Evolutionary conservation across 2,329 filamentous ascomycete genomes (phyloP).

Genomic region (Cyphellophora attinorum): DNA sequence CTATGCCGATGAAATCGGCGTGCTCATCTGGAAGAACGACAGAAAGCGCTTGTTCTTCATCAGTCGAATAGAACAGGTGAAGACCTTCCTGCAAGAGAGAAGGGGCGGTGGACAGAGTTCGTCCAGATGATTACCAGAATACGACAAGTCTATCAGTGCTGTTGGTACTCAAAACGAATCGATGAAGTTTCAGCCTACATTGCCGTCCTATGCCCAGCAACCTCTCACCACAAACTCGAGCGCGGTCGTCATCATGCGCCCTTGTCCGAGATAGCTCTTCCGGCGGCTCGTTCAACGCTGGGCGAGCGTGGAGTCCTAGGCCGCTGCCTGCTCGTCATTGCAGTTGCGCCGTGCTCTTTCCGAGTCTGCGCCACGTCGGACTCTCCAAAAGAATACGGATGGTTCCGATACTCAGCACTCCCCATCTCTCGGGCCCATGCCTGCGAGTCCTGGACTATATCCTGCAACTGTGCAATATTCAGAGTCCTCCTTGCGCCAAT

Average conservation of each 20-base stretch:
- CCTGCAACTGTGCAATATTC: background rate
- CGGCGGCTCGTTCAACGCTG: no score
- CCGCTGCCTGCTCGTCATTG: background rate
- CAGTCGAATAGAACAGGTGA: slow-evolving; percentile 79
- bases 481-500: background rate
- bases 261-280: no score
- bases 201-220: no score
- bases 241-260: no score
- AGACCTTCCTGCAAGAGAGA: slow-evolving; percentile 47
- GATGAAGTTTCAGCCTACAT: no score
- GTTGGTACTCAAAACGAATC: no score
- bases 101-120: no score
- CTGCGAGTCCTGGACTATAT: background rate
- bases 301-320: background rate
- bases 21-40: slow-evolving; percentile 79
- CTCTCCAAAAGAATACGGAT: background rate
- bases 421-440: background rate
- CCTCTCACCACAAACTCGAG: no score
- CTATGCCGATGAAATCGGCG: slow-evolving; percentile 82
- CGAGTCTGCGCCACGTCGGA: background rate
- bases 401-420: background rate
- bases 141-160: no score
- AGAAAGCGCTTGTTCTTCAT: slow-evolving; percentile 80
- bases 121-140: no score
- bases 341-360: background rate